Evolutionary conservation across 2,329 filamentous ascomycete species (phyloP).

Genomic region (Epichloe coenophiala): DNA sequence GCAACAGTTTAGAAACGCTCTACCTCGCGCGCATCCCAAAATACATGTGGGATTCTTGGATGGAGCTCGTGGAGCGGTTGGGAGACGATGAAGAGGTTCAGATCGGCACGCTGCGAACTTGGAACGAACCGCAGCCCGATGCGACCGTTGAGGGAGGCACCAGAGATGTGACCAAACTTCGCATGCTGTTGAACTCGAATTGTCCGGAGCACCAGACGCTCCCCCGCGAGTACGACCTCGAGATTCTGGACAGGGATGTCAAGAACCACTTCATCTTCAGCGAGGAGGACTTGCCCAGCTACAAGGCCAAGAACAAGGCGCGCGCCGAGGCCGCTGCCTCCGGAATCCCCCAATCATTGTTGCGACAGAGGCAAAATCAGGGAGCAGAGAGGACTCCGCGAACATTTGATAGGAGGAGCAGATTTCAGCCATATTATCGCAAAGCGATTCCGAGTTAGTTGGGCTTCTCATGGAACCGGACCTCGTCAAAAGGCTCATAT

Average conservation of each 20-base stretch:
- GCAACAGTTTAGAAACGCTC: slow-evolving; percentile 29
- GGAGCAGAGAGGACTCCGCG: slow-evolving; percentile 22
- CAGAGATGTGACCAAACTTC: slow-evolving; percentile 24
- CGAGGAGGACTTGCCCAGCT: slow-evolving; percentile 70
- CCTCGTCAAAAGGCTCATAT: not conserved
- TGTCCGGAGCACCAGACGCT: slow-evolving; percentile 56
- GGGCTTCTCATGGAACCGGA: not conserved
- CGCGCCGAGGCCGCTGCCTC: slow-evolving; percentile 42
- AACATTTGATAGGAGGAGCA: slow-evolving; percentile 29
- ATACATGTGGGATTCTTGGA: slow-evolving; percentile 71
- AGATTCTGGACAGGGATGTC: slow-evolving; percentile 49
- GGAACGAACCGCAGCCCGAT: slow-evolving; percentile 39
- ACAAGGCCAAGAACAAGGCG: slow-evolving; percentile 33
- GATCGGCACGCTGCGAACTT: slow-evolving; percentile 59
- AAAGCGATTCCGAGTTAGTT: slow-evolving; percentile 63
- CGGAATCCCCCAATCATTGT: slow-evolving; percentile 44
- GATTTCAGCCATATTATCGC: slow-evolving; percentile 47
- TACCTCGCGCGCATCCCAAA: slow-evolving; percentile 71
- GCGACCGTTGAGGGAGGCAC: slow-evolving; percentile 29
- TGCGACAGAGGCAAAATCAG: slow-evolving; percentile 25
- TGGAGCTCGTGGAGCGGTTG: slow-evolving; percentile 36
- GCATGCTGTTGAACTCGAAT: slow-evolving; percentile 54
- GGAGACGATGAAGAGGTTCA: slow-evolving; percentile 73
- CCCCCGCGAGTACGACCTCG: slow-evolving; percentile 82
- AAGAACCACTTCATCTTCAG: slow-evolving; percentile 86